phyloP scores from a whole-genome alignment of 495 filamentous ascomycete species.

The Pseudotulostoma volvatum region DNA sequence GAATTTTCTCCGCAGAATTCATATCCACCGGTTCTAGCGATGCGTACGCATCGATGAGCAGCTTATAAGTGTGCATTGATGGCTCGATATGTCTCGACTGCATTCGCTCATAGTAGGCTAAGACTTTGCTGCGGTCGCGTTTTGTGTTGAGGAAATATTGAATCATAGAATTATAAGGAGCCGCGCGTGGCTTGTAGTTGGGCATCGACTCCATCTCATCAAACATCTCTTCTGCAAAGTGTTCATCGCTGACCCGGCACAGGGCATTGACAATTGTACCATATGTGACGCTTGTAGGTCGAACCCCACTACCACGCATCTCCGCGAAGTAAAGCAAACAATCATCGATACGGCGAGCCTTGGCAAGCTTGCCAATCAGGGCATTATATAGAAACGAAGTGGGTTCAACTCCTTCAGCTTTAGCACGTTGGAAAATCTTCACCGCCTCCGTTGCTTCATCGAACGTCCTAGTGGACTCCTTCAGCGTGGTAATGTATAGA shows the following conservation, averaged over 20 bases:
- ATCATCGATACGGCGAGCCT: constrained; percentile 93
- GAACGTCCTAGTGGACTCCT: constrained; percentile 91
- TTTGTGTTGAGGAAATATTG: constrained; percentile 98
- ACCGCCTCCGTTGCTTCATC: constrained; percentile 94
- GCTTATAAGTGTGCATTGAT: constrained; percentile 92
- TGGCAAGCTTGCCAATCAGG: constrained; percentile 93
- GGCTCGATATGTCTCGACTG: constrained; percentile 69
- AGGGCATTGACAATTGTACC: constrained; percentile 96
- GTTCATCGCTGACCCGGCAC: constrained; percentile 92
- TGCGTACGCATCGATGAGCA: constrained; percentile 88
- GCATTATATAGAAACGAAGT: constrained; percentile 97
- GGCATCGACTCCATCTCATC: constrained; percentile 98
- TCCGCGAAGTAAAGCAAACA: constrained; percentile 95
- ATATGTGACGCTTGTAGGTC: constrained; percentile 93
- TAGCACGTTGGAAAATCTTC: constrained; percentile 89
- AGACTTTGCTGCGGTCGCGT: constrained; percentile 81
- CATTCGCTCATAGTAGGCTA: constrained; percentile 96
- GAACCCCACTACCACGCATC: constrained; percentile 85
- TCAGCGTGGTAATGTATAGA: constrained; percentile 93
- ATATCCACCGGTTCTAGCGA: constrained; percentile 89
- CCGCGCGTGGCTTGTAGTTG: constrained; percentile 94
- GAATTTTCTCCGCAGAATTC: constrained; percentile 69
- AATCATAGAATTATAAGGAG: constrained; percentile 97
- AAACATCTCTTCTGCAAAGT: constrained; percentile 93
- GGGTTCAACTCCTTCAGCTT: constrained; percentile 85